phyloP scores from a whole-genome alignment of 148 eudicot species.

The Nepenthes gracilis region DNA sequence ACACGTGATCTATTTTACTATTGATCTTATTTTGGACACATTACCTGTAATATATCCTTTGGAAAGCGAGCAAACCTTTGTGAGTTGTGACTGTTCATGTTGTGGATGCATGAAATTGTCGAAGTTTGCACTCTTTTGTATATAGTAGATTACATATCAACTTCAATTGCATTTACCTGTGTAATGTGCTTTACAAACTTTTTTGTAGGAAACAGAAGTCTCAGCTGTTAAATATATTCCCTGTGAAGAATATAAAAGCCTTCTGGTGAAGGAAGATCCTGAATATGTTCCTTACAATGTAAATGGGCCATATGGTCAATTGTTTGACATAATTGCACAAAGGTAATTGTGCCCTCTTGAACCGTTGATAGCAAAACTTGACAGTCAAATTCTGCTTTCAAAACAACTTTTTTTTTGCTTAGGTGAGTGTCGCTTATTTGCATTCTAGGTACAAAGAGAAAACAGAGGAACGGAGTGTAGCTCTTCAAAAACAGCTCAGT shows the following conservation, averaged over 20 bases:
- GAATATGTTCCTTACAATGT: slow-evolving; percentile 72
- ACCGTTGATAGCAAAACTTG: too few species aligned
- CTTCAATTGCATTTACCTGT: neutral
- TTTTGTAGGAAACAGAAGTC: slow-evolving; percentile 79
- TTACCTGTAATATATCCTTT: too few species aligned
- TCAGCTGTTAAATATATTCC: slow-evolving; percentile 86
- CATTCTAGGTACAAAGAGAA: slow-evolving; percentile 54
- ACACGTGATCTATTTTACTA: too few species aligned
- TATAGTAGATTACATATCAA: neutral
- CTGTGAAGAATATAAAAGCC: slow-evolving; percentile 52
- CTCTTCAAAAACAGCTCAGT: slow-evolving; percentile 58
- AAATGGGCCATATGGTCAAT: slow-evolving; percentile 58
- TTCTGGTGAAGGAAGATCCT: slow-evolving; percentile 66
- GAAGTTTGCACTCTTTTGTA: neutral
- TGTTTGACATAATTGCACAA: slow-evolving; percentile 47
- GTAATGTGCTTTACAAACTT: neutral
- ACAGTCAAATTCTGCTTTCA: neutral
- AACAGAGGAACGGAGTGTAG: slow-evolving; percentile 44
- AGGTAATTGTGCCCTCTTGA: slow-evolving; percentile 30
- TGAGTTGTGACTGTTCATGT: neutral
- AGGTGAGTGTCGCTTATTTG: neutral
- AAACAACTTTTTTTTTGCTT: neutral
- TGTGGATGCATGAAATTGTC: neutral
- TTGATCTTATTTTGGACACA: too few species aligned
- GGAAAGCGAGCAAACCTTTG: too few species aligned